phyloP scores from a whole-genome alignment of 1,284 basidiomycete species.

The Tylopilus sp. region DNA sequence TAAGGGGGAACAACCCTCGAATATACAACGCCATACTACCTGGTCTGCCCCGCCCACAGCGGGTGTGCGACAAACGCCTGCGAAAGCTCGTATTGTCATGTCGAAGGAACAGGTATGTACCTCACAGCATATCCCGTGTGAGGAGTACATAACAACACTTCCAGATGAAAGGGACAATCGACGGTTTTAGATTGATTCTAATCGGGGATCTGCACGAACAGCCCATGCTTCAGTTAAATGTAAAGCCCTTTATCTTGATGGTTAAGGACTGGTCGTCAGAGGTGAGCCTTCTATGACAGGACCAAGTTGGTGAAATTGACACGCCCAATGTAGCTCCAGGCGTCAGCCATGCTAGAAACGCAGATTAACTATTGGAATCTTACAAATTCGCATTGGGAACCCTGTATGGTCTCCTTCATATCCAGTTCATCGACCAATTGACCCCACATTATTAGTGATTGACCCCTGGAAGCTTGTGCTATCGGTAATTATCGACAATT shows the following conservation, averaged over 20 bases:
- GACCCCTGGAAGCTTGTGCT: conserved; percentile 94
- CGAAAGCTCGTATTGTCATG: conserved; percentile 61
- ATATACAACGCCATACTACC: conserved; percentile 3
- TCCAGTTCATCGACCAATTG: not conserved
- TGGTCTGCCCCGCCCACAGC: conserved; percentile 12
- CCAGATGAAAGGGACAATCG: conserved; percentile 78
- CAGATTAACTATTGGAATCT: conserved; percentile 97
- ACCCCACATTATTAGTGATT: conserved; percentile 55
- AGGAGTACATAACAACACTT: conserved; percentile 1
- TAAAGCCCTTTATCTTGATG: conserved; percentile 81
- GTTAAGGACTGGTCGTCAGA: conserved; percentile 94
- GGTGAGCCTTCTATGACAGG: conserved; percentile 42
- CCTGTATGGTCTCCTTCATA: conserved; percentile 48
- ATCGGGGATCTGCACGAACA: conserved; percentile 96
- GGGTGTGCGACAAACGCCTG: conserved; percentile 36
- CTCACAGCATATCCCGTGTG: not conserved
- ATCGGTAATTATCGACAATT: conserved; percentile 43
- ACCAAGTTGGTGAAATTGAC: conserved; percentile 10
- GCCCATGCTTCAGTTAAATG: conserved; percentile 86
- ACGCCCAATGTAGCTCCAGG: conserved; percentile 58
- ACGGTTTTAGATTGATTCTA: conserved; percentile 90
- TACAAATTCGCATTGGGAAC: conserved; percentile 98
- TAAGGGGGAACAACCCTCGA: conserved; percentile 8
- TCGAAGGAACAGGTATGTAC: conserved; percentile 73
- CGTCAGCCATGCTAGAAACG: conserved; percentile 74